Evolutionary conservation across 129 eudicot genomes (phyloP).

Genomic region (Centella asiatica): DNA sequence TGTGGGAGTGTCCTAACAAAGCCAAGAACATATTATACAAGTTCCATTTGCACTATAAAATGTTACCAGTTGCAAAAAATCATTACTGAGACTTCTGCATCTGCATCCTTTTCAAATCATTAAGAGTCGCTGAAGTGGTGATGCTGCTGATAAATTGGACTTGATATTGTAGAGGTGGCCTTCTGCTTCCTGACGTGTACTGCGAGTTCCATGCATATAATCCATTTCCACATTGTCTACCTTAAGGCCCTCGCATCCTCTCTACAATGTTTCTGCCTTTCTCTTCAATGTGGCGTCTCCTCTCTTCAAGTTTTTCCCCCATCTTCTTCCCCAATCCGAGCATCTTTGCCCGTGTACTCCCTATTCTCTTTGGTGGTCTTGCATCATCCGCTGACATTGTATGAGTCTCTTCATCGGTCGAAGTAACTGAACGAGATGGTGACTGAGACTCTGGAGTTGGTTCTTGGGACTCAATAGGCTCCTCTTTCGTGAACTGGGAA

Average conservation of each 20-base stretch:
- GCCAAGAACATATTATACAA: too few species aligned
- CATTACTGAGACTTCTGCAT: too few species aligned
- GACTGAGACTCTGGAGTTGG: slow-evolving; percentile 16
- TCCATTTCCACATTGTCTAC: neutral
- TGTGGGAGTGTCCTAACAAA: too few species aligned
- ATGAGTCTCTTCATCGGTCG: slow-evolving; percentile 24
- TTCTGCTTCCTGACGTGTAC: neutral
- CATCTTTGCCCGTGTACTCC: slow-evolving; percentile 59
- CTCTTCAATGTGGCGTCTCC: slow-evolving; percentile 61
- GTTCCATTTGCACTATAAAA: too few species aligned
- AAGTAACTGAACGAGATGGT: slow-evolving; percentile 24
- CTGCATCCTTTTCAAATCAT: too few species aligned
- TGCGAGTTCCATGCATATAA: neutral
- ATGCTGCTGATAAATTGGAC: too few species aligned
- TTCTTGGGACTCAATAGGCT: slow-evolving; percentile 19
- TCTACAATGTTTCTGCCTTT: slow-evolving; percentile 71
- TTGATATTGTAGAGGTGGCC: too few species aligned
- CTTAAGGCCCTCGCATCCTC: slow-evolving; percentile 52
- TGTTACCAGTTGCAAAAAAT: too few species aligned
- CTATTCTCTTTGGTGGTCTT: slow-evolving; percentile 38
- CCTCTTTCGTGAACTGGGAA: slow-evolving; percentile 23
- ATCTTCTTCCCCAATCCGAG: slow-evolving; percentile 66
- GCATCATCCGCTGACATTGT: slow-evolving; percentile 36
- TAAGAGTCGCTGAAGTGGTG: too few species aligned
- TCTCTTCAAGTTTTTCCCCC: slow-evolving; percentile 84